Base-by-base conservation (phyloP, 1,284 basidiomycete species). In the Athelia sp. region DNA sequence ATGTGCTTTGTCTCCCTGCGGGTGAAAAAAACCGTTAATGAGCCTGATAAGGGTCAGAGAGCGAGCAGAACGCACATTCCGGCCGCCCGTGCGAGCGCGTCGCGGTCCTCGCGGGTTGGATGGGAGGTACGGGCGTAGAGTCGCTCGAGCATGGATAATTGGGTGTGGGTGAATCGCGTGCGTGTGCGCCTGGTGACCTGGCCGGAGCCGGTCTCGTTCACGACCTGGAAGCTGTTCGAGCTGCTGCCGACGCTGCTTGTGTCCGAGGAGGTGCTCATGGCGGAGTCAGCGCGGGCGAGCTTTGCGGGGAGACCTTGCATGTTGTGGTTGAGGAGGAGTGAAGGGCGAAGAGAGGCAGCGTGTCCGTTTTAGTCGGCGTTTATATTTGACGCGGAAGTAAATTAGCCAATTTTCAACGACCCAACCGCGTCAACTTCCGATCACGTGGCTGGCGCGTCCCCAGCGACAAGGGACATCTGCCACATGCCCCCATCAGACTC, bases 1-100 rank as follows among this genome's bases (percentile, higher is more conserved):
- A 89, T 85, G 1, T 84, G 84, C 57, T 87, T 87, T 31, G 79
- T 73, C 65, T 88, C 85, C 75, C 86, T 89, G 56, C 15, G 49
- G 52, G 42, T 35, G 44, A 47, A 52, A 46, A 56, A 50, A 45
- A 31, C 44, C 42, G 52, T 29, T 34, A 32, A 54, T 48, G 51
- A 55, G 51, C 46, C 45, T 43, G 48, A 46, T 21, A 6, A 6
- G 21, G 40, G 38, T 34, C 49, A 50, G 49, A n/a, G 18, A 31
- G 46, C 32, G 18, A 35, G 48, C 35, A 29, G 35, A n/a, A 75
- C 79, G 57, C 66, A 87, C 86, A 88, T 81, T 56, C 71, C 73
- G 6, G 81, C 79, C 10, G 78, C 68, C 35, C 63, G 71, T 11
- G 84, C 82, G 43, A 86, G 71, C 1, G 70, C 62, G 54, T 87